phyloP scores from a whole-genome alignment of 169 alveolate genomes.

The Eimeria falciformis region DNA sequence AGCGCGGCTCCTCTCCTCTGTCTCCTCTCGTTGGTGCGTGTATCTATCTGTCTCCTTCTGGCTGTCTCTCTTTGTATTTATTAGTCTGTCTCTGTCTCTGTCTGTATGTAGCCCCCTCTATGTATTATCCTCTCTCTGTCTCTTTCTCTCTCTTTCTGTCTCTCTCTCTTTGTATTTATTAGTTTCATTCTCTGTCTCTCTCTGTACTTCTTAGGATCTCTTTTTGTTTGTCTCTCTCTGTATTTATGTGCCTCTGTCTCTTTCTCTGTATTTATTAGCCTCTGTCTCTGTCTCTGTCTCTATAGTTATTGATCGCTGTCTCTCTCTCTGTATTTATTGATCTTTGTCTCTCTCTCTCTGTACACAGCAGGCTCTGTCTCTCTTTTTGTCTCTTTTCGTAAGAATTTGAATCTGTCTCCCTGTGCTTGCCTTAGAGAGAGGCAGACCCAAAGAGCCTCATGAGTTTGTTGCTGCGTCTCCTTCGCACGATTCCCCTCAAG shows the following conservation, averaged over 20 bases:
- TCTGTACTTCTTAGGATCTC: too few species aligned
- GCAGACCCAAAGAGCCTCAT: constrained; percentile 86
- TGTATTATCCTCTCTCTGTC: background rate
- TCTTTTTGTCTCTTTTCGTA: too few species aligned
- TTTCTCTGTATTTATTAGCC: too few species aligned
- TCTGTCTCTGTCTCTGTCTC: too few species aligned
- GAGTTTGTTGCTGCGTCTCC: constrained; percentile 87
- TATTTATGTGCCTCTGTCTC: too few species aligned
- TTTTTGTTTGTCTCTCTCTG: too few species aligned
- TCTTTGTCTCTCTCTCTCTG: background rate
- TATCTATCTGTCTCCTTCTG: too few species aligned
- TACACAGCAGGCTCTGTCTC: background rate
- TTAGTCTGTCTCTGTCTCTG: too few species aligned
- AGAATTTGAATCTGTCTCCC: too few species aligned
- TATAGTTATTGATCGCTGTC: background rate
- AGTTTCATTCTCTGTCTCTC: background rate
- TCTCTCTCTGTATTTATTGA: background rate
- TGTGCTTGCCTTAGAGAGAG: background rate
- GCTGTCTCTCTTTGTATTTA: too few species aligned
- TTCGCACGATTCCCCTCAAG: constrained; percentile 86
- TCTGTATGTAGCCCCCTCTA: background rate
- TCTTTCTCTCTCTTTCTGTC: background rate
- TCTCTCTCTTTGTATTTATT: background rate
- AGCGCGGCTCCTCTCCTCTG: background rate
- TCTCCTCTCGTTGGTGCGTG: background rate